Evolutionary conservation across 116 monocot genomes (phyloP).

Genomic region (Cymodocea nodosa): DNA sequence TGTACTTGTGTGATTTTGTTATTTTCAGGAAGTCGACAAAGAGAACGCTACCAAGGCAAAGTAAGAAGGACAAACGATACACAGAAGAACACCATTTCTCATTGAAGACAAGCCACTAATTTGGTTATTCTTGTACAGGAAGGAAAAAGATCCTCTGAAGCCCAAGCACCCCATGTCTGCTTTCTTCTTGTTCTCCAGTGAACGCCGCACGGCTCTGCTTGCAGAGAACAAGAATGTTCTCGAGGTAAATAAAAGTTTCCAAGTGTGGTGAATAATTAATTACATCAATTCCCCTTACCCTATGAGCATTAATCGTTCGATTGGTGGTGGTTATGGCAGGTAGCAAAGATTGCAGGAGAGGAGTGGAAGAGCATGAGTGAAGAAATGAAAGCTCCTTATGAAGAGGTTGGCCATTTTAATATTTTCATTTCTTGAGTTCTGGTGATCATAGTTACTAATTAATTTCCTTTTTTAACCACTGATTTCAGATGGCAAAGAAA

Average conservation of each 20-base stretch:
- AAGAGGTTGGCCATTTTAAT: conserved; percentile 21
- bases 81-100: not conserved
- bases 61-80: not conserved
- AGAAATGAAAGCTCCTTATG: conserved; percentile 44
- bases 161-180: conserved; percentile 73
- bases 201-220: conserved; percentile 32
- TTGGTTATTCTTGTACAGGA: conserved; percentile 16
- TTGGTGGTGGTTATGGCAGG: conserved; percentile 12
- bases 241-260: conserved; percentile 31
- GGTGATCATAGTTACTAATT: too few species aligned
- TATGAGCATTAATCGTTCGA: not conserved
- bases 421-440: not conserved
- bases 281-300: too few species aligned
- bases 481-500: conserved; percentile 41
- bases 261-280: too few species aligned
- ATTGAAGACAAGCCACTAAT: not conserved
- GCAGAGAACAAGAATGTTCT: conserved; percentile 44
- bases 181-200: conserved; percentile 59
- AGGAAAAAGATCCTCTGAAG: conserved; percentile 81
- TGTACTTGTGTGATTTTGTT: not conserved
- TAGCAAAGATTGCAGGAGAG: conserved; percentile 79
- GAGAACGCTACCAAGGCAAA: conserved; percentile 32
- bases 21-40: conserved; percentile 35
- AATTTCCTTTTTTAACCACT: not conserved
- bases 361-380: conserved; percentile 81